These are phyloP conservation scores for Tetraselmis striata DNA, from an alignment of 139 green algal species.

Conservation along the genomic window DNA sequence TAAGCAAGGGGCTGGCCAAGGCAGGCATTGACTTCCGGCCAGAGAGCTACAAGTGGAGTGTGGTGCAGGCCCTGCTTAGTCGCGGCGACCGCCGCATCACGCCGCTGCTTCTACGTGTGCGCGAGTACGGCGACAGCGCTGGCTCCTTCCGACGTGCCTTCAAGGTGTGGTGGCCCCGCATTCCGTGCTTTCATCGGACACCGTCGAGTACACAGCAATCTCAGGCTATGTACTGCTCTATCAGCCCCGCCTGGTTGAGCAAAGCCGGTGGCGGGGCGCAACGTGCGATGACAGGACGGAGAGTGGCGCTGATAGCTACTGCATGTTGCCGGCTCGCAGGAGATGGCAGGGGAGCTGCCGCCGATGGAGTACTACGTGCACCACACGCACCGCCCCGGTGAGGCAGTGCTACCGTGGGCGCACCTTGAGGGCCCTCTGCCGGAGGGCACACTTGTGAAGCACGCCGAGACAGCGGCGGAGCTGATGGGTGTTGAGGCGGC, in stretches of 20 bases:
- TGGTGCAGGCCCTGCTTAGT: constrained; percentile 39
- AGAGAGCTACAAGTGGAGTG: constrained; percentile 51
- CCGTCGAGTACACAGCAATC: too few species aligned
- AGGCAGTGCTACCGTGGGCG: constrained; percentile 23
- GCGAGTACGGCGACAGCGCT: constrained; percentile 28
- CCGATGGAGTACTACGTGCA: constrained; percentile 35
- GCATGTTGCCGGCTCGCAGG: too few species aligned
- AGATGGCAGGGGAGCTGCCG: constrained; percentile 27
- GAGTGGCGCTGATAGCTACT: too few species aligned
- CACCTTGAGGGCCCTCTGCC: constrained; percentile 34
- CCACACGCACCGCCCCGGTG: constrained; percentile 5
- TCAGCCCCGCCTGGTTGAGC: too few species aligned
- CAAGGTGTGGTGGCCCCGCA: too few species aligned
- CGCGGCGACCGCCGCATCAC: constrained; percentile 33
- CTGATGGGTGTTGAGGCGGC: too few species aligned
- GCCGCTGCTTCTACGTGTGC: constrained; percentile 25
- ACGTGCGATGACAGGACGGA: too few species aligned
- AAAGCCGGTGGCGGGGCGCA: too few species aligned
- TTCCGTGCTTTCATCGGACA: too few species aligned
- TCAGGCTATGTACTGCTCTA: too few species aligned
- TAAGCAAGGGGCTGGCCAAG: constrained; percentile 30
- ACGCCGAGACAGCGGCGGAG: constrained; percentile 15
- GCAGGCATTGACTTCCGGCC: constrained; percentile 37
- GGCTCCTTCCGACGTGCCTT: constrained; percentile 37
- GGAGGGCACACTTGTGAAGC: constrained; percentile 28